phyloP scores from a whole-genome alignment of 331 rosid genomes.

The Quercus phellos region DNA sequence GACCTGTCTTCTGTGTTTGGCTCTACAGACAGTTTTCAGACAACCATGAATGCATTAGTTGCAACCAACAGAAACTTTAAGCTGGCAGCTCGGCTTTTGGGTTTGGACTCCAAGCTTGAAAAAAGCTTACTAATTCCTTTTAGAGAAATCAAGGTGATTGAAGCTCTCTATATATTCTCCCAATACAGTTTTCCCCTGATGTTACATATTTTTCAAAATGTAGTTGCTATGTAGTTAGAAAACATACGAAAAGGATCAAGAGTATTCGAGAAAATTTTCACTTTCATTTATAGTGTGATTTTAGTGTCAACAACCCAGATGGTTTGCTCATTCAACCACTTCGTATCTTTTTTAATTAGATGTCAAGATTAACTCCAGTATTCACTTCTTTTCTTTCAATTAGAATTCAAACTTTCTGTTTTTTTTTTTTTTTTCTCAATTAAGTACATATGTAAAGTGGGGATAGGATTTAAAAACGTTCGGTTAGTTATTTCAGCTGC shows the following conservation, averaged over 20 bases:
- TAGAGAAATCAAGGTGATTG: constrained; percentile 78
- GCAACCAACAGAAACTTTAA: constrained; percentile 91
- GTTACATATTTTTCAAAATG: neutral
- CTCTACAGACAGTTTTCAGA: constrained; percentile 3
- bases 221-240: neutral
- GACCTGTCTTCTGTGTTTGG: constrained; percentile 23
- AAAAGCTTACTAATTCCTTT: constrained; percentile 80
- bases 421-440: neutral
- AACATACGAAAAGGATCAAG: neutral
- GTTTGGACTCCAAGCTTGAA: constrained; percentile 87
- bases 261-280: neutral
- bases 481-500: neutral
- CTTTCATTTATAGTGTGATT: neutral
- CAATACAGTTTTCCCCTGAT: neutral
- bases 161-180: neutral
- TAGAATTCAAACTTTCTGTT: too few species aligned
- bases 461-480: neutral
- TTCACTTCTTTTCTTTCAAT: neutral
- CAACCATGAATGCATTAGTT: constrained; percentile 76
- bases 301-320: too few species aligned
- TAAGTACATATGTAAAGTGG: neutral
- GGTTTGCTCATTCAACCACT: neutral
- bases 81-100: constrained; percentile 73
- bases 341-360: neutral
- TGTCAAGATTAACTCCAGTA: neutral